Percentiles rank a stretch among this genome's conserved stretches.
Evolutionary conservation across 2,329 filamentous ascomycete species (phyloP).

Genomic region (Fusarium sp.): DNA sequence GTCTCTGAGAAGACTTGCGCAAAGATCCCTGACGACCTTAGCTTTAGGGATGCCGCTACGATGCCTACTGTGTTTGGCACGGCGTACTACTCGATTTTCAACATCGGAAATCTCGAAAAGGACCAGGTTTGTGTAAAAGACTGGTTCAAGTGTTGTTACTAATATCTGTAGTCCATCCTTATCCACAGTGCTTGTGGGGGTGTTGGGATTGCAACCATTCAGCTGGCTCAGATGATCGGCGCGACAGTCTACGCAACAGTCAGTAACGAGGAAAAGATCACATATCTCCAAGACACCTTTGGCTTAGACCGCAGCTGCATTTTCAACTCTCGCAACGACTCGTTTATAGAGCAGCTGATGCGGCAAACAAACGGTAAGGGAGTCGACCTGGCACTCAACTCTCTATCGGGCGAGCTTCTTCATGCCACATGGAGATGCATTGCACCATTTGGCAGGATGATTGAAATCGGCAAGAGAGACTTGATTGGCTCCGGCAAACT

Average conservation of each 20-base stretch:
- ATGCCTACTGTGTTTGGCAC: conserved; percentile 56
- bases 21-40: conserved; percentile 54
- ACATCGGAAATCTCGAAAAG: conserved; percentile 31
- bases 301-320: conserved; percentile 53
- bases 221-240: conserved; percentile 50
- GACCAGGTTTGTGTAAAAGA: conserved; percentile 10
- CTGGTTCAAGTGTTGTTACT: not conserved
- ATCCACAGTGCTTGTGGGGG: conserved; percentile 55
- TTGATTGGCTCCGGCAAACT: conserved; percentile 58
- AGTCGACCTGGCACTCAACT: conserved; percentile 59
- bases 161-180: conserved; percentile 47
- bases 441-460: conserved; percentile 60
- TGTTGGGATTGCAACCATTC: conserved; percentile 53
- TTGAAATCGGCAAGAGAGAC: conserved; percentile 64
- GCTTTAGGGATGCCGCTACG: conserved; percentile 55
- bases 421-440: conserved; percentile 62
- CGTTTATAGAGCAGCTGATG: conserved; percentile 52
- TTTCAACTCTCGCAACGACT: conserved; percentile 52
- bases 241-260: conserved; percentile 58
- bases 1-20: conserved; percentile 40
- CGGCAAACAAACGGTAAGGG: conserved; percentile 48
- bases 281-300: conserved; percentile 52
- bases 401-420: conserved; percentile 58
- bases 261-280: conserved; percentile 53
- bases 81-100: conserved; percentile 51